Base-by-base conservation (phyloP, 2,329 filamentous ascomycete genomes). In the Pseudocercospora eumusae region DNA sequence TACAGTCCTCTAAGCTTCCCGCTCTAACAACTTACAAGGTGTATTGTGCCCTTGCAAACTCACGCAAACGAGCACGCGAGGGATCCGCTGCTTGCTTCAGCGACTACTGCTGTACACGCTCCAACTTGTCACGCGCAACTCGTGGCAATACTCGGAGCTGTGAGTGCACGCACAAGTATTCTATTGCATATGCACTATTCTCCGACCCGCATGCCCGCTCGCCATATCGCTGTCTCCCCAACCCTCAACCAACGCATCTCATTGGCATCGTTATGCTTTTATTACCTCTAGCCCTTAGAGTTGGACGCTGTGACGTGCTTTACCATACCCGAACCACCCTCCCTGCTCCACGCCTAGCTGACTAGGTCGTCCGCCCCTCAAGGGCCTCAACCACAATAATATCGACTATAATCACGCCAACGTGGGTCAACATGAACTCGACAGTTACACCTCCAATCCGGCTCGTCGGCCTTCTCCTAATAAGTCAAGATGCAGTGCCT, bases 111-210 rank as follows among this genome's bases (percentile, higher is more conserved):
- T 36, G 27, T 21, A 20, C 52, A 25, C 23, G 18, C 28, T 25
- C n/a, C n/a, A n/a, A n/a, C n/a, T n/a, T 40, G 52, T 53, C 49
- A 53, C 40, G 40, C 40, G 40, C n/a, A 1, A 44, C 40, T 44
- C 40, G 40, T 44, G 40, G 42, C 42, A 45, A 45, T 45, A 21
- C 18, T 45, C 44, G 21, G 21, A 52, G 18, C 21, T 13, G 28
- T 42, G 25, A 45, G 40, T 54, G 52, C 50, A 58, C 33, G 36
- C 44, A 36, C 18, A 31, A 8, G 13, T 33, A 61, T 45, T 25
- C n/a, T n/a, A n/a, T n/a, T n/a, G 42, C 36, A 61, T 53, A 45
- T 57, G 55, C 55, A n/a, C n/a, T 25, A 56, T 60, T 49, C 58
- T 56, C 58, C 58, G 58, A 49, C 53, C 53, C 55, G 59, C 59